Evolutionary conservation across 2,329 filamentous ascomycete species (phyloP).

Genomic region (Lachnellula subtilissima): DNA sequence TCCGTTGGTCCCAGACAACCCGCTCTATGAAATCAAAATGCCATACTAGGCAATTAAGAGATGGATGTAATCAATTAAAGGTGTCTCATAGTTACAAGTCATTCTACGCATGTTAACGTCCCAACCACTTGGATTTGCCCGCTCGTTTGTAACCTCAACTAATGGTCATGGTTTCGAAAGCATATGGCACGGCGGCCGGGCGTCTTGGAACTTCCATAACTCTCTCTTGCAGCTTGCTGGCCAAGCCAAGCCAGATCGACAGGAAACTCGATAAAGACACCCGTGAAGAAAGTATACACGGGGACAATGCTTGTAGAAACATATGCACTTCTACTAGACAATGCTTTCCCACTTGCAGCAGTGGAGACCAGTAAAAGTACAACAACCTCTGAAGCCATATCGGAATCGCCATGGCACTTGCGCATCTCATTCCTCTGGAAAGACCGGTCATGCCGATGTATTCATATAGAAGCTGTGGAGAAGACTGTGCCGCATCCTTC

Average conservation of each 20-base stretch:
- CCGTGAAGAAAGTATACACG: no score
- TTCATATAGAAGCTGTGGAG: background rate
- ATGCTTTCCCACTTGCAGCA: background rate
- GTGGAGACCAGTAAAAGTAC: background rate
- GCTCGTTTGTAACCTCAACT: background rate
- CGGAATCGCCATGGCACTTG: background rate
- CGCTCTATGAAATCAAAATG: background rate
- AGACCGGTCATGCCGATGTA: background rate
- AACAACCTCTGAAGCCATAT: background rate
- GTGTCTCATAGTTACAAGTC: no score
- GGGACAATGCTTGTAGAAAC: no score
- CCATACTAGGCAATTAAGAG: background rate
- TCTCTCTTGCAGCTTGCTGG: no score
- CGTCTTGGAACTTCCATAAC: no score
- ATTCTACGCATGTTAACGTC: no score
- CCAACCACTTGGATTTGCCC: background rate
- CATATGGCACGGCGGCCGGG: no score
- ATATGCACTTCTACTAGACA: background rate
- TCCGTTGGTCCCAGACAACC: background rate
- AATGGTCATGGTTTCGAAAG: background rate
- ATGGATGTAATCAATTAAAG: no score
- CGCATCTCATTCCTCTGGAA: background rate
- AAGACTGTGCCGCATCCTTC: background rate
- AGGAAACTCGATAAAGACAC: no score
- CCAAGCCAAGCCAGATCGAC: no score